Percentiles rank a stretch among this genome's conserved stretches.
Conservation (phyloP, 768 basidiomycete species). For the Mycena albidolilacea region DNA sequence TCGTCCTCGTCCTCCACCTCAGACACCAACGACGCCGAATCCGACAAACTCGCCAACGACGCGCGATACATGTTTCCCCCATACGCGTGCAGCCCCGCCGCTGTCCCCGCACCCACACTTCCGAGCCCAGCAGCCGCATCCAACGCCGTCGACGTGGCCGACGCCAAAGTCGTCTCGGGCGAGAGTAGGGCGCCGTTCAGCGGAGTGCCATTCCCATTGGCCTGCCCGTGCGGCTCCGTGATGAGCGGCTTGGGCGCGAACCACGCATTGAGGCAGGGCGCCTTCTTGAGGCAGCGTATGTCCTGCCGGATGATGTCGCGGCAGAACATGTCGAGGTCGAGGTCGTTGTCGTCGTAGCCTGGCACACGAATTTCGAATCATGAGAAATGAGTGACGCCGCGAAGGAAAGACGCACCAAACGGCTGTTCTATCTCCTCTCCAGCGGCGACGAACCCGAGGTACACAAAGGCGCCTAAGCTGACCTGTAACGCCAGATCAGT, state of each 20-base stretch:
- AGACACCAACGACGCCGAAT: conserved; percentile 8
- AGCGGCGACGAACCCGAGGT: conserved; percentile 80
- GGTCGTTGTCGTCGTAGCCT: conserved; percentile 80
- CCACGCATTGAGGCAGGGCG: conserved; percentile 64
- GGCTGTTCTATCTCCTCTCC: conserved; percentile 82
- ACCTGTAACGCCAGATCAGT: conserved; percentile 49
- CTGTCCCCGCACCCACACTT: background rate
- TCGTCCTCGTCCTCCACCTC: background rate
- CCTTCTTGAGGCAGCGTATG: conserved; percentile 64
- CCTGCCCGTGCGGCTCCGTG: background rate
- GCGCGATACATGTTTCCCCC: conserved; percentile 37
- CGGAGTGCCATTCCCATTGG: background rate
- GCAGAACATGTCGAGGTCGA: conserved; percentile 78
- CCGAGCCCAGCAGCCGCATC: too few species aligned
- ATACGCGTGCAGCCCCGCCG: conserved; percentile 6
- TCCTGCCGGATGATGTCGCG: conserved; percentile 70
- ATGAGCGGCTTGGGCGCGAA: conserved; percentile 15
- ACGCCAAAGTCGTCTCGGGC: background rate
- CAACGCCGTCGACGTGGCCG: too few species aligned
- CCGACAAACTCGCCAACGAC: conserved; percentile 37
- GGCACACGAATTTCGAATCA: too few species aligned
- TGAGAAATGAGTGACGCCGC: too few species aligned
- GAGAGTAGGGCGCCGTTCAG: background rate
- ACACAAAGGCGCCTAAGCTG: conserved; percentile 76
- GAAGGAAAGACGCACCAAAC: conserved; percentile 61